Evolutionary conservation across 1,284 basidiomycete genomes (phyloP), one percentile per base, ranked within the genome.

Genomic region (Sporisorium graminicola): DNA sequence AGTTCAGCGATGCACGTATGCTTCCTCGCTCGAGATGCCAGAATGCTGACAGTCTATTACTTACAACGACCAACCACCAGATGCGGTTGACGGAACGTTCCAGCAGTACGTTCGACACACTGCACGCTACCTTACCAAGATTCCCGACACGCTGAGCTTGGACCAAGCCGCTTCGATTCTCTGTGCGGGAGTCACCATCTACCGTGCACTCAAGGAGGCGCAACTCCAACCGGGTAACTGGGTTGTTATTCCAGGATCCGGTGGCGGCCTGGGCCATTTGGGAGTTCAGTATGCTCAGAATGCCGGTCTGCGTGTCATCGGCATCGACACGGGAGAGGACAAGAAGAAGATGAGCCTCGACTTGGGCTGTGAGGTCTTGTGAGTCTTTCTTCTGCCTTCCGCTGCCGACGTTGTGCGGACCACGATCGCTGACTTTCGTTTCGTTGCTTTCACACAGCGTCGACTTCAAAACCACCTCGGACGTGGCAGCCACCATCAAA

Each of bases 131-230:
- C 91, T 95, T 53, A 93, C 93, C 8, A 74, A 70, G 52, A 78
- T 81, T 40, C 80, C 80, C 9, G 64, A 78, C n/a, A 24, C 82
- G 5, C 82, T 94, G 52, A 87, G 88, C 61, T 90, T 91, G 73
- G 88, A 89, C 14, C 90, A 89, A 20, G 93, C 93, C n/a, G 92
- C 93, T 6, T 92, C 93, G 14, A 90, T 95, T 69, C 90, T 94
- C 26, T 95, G 93, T 49, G 29, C 76, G 89, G 92, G 92, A 59
- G 86, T 93, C n/a, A 93, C 93, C 2, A 91, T 92, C 66, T 94
- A 94, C 86, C 92, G 92, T 75, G 94, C 93, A 0, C 88, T 95
- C 81, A 94, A 93, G 85, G 89, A 92, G 86, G 90, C 90, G 62
- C 86, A 89, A n/a, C 51, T 81, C 5, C 88, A 87, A 35, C 89